Conservation (phyloP, 495 filamentous ascomycete species). For the Lichina pygmaea region DNA sequence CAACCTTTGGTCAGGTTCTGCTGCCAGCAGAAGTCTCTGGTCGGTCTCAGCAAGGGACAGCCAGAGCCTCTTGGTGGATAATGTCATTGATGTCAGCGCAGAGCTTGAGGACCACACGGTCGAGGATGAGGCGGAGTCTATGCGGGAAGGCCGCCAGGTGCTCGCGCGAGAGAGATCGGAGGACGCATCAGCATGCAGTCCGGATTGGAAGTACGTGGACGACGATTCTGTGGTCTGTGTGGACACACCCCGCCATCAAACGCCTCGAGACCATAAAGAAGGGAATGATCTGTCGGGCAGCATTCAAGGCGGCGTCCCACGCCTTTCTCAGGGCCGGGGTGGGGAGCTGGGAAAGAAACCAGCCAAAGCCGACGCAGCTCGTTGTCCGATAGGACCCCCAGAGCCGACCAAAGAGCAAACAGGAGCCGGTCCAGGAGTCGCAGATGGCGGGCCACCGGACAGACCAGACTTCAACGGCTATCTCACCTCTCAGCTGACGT, state of each 20-base stretch:
- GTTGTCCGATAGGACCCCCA: neutral
- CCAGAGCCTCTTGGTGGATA: slow-evolving; percentile 29
- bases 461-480: slow-evolving; percentile 38
- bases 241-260: too few species aligned
- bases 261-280: too few species aligned
- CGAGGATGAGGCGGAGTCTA: neutral
- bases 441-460: neutral
- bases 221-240: too few species aligned
- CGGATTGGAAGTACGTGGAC: too few species aligned
- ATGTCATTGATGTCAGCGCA: slow-evolving; percentile 10
- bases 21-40: slow-evolving; percentile 25
- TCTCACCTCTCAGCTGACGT: slow-evolving; percentile 33
- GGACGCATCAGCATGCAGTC: too few species aligned
- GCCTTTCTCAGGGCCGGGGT: too few species aligned
- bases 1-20: neutral
- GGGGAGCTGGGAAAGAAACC: too few species aligned
- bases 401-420: neutral
- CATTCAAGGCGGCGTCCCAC: too few species aligned
- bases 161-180: too few species aligned
- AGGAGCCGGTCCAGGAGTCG: neutral
- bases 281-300: too few species aligned
- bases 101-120: neutral
- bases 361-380: neutral
- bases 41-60: slow-evolving; percentile 34
- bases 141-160: too few species aligned